Percentiles rank a stretch among this genome's conserved stretches.
phyloP scores from a whole-genome alignment of 2,329 filamentous ascomycete genomes.

The Sphaerulina musiva region DNA sequence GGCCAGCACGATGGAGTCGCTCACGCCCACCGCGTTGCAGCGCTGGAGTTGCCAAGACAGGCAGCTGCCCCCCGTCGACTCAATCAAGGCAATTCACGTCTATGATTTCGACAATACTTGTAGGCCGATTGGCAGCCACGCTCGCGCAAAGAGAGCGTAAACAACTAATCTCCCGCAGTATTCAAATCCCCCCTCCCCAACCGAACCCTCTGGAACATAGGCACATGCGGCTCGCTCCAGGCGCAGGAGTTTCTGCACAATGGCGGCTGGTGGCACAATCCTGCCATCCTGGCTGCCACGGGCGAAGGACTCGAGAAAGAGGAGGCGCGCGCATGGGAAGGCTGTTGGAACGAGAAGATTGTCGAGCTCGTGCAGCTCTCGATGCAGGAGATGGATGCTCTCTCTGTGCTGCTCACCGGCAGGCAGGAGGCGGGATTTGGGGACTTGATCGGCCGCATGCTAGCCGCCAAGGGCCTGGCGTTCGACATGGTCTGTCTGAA shows the following conservation, averaged over 20 bases:
- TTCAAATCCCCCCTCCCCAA: slow-evolving; percentile 91
- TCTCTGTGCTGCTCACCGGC: slow-evolving; percentile 83
- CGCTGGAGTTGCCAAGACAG: slow-evolving; percentile 77
- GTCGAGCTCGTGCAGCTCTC: slow-evolving; percentile 70
- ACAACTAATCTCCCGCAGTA: slow-evolving; percentile 47
- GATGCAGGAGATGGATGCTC: slow-evolving; percentile 73
- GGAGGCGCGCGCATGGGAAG: slow-evolving; percentile 76
- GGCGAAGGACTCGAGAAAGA: slow-evolving; percentile 77
- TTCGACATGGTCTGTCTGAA: slow-evolving; percentile 89
- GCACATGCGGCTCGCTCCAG: slow-evolving; percentile 69
- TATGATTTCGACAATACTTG: slow-evolving; percentile 98
- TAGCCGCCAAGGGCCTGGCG: slow-evolving; percentile 66
- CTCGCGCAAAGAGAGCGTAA: not conserved
- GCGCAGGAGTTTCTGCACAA: slow-evolving; percentile 71
- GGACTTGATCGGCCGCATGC: slow-evolving; percentile 74
- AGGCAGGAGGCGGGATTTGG: slow-evolving; percentile 71
- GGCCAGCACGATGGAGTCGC: slow-evolving; percentile 2
- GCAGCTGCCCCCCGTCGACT: slow-evolving; percentile 61
- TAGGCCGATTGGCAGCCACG: slow-evolving; percentile 40
- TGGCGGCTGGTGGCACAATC: slow-evolving; percentile 83
- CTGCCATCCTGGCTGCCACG: slow-evolving; percentile 74
- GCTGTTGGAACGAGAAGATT: slow-evolving; percentile 95
- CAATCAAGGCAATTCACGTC: slow-evolving; percentile 75
- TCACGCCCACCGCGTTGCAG: slow-evolving; percentile 67
- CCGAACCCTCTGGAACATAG: slow-evolving; percentile 73